Conservation (phyloP, 768 basidiomycete species). For the Suillus ampliporus region DNA sequence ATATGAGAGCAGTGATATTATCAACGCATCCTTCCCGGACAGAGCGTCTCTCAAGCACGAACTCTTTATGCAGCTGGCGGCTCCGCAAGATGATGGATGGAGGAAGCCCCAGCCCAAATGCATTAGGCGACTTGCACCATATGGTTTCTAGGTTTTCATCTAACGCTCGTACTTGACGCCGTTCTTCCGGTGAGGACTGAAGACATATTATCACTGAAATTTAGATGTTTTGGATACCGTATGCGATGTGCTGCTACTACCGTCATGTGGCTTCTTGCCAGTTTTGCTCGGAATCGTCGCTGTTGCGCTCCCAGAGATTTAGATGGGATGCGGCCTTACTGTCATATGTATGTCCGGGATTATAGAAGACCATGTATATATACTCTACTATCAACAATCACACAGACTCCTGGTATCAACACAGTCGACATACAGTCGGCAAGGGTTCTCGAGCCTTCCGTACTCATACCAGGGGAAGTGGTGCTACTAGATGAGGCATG, state of each 20-base stretch:
- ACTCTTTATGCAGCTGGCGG: background rate
- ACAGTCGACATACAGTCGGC: no score
- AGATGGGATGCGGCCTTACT: background rate
- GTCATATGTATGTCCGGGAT: background rate
- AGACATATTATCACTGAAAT: background rate
- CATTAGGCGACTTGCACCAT: conserved; percentile 14
- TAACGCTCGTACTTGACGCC: background rate
- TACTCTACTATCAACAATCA: no score
- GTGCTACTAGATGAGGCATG: no score
- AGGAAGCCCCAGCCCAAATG: conserved; percentile 15
- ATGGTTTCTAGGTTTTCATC: background rate
- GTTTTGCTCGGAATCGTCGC: background rate
- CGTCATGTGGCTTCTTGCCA: no score
- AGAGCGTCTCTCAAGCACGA: background rate
- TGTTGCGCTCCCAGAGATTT: background rate
- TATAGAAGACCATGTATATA: no score
- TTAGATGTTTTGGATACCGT: background rate
- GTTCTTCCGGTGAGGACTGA: background rate
- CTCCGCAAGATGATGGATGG: conserved; percentile 10
- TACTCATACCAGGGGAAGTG: no score
- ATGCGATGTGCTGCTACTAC: background rate
- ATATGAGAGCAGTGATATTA: background rate
- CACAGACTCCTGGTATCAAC: no score
- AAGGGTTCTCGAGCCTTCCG: no score
- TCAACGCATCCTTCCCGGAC: background rate